A percentile compares a stretch with the other conserved stretches of the same genome.
phyloP scores from a whole-genome alignment of 1,284 basidiomycete genomes.

The Paramarasmius palmivorus region DNA sequence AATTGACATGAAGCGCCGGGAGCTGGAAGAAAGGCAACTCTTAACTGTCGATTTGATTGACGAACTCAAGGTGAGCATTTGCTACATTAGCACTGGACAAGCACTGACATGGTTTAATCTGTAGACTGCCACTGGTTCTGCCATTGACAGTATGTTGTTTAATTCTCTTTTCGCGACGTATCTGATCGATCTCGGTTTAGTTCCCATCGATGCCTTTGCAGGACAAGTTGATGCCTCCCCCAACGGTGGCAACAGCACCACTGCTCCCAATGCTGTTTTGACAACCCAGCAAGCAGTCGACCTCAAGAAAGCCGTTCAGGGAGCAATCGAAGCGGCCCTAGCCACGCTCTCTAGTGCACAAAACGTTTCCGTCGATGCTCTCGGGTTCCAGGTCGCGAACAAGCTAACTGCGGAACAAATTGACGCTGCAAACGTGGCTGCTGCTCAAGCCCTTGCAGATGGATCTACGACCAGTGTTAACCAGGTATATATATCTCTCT shows the following conservation, averaged over 20 bases:
- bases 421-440: conserved; percentile 9
- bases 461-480: conserved; percentile 12
- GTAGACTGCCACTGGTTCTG: conserved; percentile 22
- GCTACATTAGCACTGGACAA: neutral
- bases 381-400: conserved; percentile 7
- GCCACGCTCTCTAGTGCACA: conserved; percentile 8
- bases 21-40: conserved; percentile 18
- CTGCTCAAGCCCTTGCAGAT: conserved; percentile 7
- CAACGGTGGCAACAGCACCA: conserved; percentile 21
- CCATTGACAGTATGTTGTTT: conserved; percentile 17
- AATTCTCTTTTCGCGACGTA: neutral
- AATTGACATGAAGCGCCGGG: conserved; percentile 11
- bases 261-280: conserved; percentile 12
- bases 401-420: conserved; percentile 8
- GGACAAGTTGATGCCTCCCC: conserved; percentile 19
- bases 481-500: neutral
- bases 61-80: conserved; percentile 16
- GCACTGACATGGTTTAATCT: too few species aligned
- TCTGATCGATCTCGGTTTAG: neutral
- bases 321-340: conserved; percentile 17
- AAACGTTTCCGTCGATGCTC: conserved; percentile 15
- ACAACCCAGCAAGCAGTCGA: conserved; percentile 19
- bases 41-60: conserved; percentile 22
- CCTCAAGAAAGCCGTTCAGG: conserved; percentile 21
- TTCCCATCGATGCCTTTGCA: conserved; percentile 23